Percentiles rank a stretch among this genome's conserved stretches.
These are phyloP conservation scores for Phytopythium helicoides DNA, from an alignment of 352 stramenopile species.

Conservation along the genomic window DNA sequence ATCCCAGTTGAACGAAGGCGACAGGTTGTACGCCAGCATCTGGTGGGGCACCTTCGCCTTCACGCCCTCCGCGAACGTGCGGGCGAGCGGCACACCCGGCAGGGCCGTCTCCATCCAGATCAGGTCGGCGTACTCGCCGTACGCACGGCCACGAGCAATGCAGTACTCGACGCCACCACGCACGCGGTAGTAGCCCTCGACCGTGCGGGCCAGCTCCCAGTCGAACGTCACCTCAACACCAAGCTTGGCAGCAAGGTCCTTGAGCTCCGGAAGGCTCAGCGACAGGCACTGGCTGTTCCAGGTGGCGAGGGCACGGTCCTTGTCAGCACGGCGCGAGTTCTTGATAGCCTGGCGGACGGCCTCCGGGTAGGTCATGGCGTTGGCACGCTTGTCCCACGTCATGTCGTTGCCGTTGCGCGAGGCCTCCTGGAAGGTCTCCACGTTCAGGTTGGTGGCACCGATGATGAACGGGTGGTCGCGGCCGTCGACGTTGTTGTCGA, in stretches of 20 bases:
- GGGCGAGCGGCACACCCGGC: slow-evolving; percentile 93
- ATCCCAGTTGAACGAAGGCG: slow-evolving; percentile 99
- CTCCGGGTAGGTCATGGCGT: slow-evolving; percentile 96
- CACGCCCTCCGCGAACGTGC: slow-evolving; percentile 93
- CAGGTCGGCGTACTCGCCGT: slow-evolving; percentile 94
- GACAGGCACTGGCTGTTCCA: slow-evolving; percentile 83
- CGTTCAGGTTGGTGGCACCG: slow-evolving; percentile 90
- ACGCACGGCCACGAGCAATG: slow-evolving; percentile 94
- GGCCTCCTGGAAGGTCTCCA: slow-evolving; percentile 85
- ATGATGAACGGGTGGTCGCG: slow-evolving; percentile 98
- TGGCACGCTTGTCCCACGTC: slow-evolving; percentile 91
- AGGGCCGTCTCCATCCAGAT: slow-evolving; percentile 99
- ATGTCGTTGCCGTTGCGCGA: slow-evolving; percentile 55
- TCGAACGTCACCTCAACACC: slow-evolving; percentile 90
- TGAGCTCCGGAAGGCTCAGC: slow-evolving; percentile 71
- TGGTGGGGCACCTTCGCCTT: slow-evolving; percentile 92
- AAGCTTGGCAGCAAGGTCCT: slow-evolving; percentile 75
- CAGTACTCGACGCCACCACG: slow-evolving; percentile 96
- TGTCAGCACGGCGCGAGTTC: slow-evolving; percentile 57
- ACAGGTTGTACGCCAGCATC: slow-evolving; percentile 99
- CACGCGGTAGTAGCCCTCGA: slow-evolving; percentile 98
- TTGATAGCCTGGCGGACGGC: slow-evolving; percentile 84
- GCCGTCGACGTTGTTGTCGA: slow-evolving; percentile 97
- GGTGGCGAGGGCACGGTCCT: slow-evolving; percentile 57
- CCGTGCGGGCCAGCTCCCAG: slow-evolving; percentile 94